A percentile compares a stretch with the other conserved stretches of the same genome.
Evolutionary conservation across 2,329 filamentous ascomycete species (phyloP).

Genomic region (Akanthomyces lecanii): DNA sequence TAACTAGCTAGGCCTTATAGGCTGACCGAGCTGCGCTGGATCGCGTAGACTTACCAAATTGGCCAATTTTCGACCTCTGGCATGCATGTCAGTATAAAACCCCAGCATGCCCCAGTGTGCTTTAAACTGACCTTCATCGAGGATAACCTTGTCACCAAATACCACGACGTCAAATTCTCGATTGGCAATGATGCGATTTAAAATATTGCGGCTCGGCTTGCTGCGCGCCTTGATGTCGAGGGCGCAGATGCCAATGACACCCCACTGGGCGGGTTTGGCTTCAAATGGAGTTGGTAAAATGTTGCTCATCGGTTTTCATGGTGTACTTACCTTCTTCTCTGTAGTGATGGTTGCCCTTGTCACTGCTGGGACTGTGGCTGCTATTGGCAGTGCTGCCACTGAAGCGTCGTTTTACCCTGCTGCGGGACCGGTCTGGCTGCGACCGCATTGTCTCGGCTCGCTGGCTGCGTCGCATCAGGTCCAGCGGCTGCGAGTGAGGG

Average conservation of each 20-base stretch:
- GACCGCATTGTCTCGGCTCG: constrained; percentile 38
- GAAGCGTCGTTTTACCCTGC: constrained; percentile 67
- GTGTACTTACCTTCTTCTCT: constrained; percentile 48
- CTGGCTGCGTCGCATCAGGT: constrained; percentile 43
- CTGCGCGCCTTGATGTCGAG: constrained; percentile 93
- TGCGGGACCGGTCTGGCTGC: constrained; percentile 58
- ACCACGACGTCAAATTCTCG: constrained; percentile 95
- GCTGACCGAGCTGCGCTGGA: constrained; percentile 29
- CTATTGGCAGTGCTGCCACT: constrained; percentile 79
- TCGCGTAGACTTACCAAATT: constrained; percentile 57
- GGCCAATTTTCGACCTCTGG: constrained; percentile 90
- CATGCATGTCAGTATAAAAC: constrained; percentile 11
- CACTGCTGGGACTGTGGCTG: constrained; percentile 74
- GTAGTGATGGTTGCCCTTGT: constrained; percentile 51
- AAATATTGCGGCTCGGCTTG: constrained; percentile 93
- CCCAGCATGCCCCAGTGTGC: constrained; percentile 16
- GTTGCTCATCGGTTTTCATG: neutral
- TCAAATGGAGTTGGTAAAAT: constrained; percentile 26
- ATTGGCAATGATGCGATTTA: constrained; percentile 86
- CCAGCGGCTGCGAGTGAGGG: constrained; percentile 36
- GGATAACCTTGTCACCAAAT: constrained; percentile 97
- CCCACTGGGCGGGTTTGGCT: constrained; percentile 56
- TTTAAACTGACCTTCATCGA: constrained; percentile 68
- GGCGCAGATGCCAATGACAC: constrained; percentile 87
- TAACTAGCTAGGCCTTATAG: constrained; percentile 31